Percentiles rank a stretch among this genome's conserved stretches.
These are phyloP conservation scores for Lasiosphaeria miniovina DNA, from an alignment of 495 filamentous ascomycete species.

Conservation along the genomic window DNA sequence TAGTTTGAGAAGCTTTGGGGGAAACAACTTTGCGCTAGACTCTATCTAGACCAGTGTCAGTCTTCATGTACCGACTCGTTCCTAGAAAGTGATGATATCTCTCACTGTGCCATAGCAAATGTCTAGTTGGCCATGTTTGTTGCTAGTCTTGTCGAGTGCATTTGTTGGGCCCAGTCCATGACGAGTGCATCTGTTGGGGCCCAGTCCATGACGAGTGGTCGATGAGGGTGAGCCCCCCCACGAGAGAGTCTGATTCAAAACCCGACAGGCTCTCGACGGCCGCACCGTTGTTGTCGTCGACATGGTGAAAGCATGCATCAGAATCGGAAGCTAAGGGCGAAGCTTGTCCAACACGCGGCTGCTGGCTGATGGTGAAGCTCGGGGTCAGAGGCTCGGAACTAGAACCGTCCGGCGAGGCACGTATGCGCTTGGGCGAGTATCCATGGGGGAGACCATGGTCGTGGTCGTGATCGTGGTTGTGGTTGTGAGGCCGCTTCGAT, in stretches of 20 bases:
- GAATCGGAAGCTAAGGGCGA: no score
- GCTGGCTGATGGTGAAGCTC: no score
- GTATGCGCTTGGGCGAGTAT: no score
- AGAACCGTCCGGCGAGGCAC: no score
- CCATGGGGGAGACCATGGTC: background rate
- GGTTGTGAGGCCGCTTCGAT: background rate
- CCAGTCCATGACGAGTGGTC: background rate
- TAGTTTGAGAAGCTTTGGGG: background rate
- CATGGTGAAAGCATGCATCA: no score
- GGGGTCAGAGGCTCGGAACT: no score
- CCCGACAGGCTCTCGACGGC: no score
- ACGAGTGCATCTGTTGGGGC: background rate
- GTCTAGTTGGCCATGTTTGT: background rate
- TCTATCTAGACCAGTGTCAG: background rate
- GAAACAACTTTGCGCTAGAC: background rate
- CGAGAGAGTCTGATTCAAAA: no score
- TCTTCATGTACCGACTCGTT: background rate
- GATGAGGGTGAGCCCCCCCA: no score
- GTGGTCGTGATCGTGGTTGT: background rate
- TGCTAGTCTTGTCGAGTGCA: background rate
- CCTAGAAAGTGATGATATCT: background rate
- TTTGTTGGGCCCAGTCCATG: background rate
- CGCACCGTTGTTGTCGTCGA: no score
- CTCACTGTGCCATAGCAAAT: background rate
- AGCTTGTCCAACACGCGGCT: no score